phyloP scores from a whole-genome alignment of 2,329 filamentous ascomycete genomes.

The Falciphora oryzae region DNA sequence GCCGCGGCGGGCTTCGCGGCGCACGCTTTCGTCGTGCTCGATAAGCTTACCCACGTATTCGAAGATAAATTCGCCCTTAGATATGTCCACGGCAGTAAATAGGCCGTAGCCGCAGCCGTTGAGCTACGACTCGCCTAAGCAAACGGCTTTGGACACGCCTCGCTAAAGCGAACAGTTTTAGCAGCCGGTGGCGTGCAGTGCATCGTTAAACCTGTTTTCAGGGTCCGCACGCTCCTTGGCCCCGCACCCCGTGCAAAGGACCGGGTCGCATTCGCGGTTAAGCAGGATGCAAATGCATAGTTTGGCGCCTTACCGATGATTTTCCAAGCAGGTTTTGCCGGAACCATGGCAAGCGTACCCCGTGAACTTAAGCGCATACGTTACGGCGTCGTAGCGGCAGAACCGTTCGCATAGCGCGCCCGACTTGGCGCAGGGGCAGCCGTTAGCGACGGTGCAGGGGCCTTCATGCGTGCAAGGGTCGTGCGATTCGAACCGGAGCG shows the following conservation, averaged over 20 bases:
- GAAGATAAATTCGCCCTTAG: slow-evolving; percentile 65
- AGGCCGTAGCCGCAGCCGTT: slow-evolving; percentile 67
- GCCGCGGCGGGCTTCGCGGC: slow-evolving; percentile 56
- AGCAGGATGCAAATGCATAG: slow-evolving; percentile 66
- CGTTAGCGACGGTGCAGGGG: slow-evolving; percentile 50
- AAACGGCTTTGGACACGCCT: slow-evolving; percentile 56
- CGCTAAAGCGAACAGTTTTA: slow-evolving; percentile 69
- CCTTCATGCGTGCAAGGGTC: slow-evolving; percentile 67
- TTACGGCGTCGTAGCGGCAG: slow-evolving; percentile 56
- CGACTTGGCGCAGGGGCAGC: slow-evolving; percentile 57
- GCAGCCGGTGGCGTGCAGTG: slow-evolving; percentile 54
- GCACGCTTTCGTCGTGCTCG: slow-evolving; percentile 61
- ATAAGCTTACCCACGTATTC: slow-evolving; percentile 80
- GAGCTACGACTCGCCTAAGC: slow-evolving; percentile 65
- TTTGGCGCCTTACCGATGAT: slow-evolving; percentile 43
- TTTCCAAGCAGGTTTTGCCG: slow-evolving; percentile 53
- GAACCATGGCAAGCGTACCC: slow-evolving; percentile 56
- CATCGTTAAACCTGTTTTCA: slow-evolving; percentile 53
- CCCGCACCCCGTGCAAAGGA: slow-evolving; percentile 67
- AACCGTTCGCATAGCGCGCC: slow-evolving; percentile 68
- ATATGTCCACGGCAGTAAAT: slow-evolving; percentile 63
- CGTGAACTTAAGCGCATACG: slow-evolving; percentile 59
- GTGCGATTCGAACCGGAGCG: slow-evolving; percentile 50
- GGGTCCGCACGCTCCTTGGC: slow-evolving; percentile 64
- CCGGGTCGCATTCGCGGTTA: slow-evolving; percentile 75